Base-by-base conservation (phyloP, 805 yeast genomes). In the Jamesozyma hellenica region DNA sequence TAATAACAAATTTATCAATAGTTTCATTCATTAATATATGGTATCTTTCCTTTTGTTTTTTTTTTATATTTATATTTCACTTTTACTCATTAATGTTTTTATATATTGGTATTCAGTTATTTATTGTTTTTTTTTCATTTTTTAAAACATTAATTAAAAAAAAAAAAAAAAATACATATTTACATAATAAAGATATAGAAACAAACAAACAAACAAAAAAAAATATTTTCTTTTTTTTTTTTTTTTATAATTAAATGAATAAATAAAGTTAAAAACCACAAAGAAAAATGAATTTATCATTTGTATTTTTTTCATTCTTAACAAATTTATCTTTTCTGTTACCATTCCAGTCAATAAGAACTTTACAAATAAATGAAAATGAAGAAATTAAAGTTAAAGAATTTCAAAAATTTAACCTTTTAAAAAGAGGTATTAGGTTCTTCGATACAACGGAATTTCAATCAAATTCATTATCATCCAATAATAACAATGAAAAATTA, bases 391-490 rank as follows among this genome's bases (percentile, higher is more conserved):
- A 42, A 41, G 67, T 65, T 37, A 51, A 60, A 13, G 76, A 71
- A 41, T 55, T 55, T 12, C 71, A 72, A 38, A 65, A 73, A 49
- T 47, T 69, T n/a, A 52, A 51, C n/a, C 53, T 73, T 33, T 64
- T 63, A 49, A 56, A 73, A 38, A 55, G 64, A 29, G 78, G 79
- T 37, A 57, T 67, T 27, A 70, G 65, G 19, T 82, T 79, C 54
- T 73, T 82, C 46, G 90, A 82, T 60, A 68, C 81, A 26, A 79
- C 90, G 9, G 65, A 66, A 7, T 35, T 36, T 42, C 33, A n/a
- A n/a, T n/a, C n/a, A n/a, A n/a, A n/a, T n/a, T n/a, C n/a, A n/a
- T n/a, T n/a, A n/a, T n/a, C n/a, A n/a, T n/a, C n/a, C n/a, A n/a
- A n/a, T n/a, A n/a, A n/a, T n/a, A n/a, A n/a, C n/a, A n/a, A 21